A percentile compares a stretch with the other conserved stretches of the same genome.
phyloP scores from a whole-genome alignment of 768 basidiomycete species.

The Psilocybe cubensis region DNA sequence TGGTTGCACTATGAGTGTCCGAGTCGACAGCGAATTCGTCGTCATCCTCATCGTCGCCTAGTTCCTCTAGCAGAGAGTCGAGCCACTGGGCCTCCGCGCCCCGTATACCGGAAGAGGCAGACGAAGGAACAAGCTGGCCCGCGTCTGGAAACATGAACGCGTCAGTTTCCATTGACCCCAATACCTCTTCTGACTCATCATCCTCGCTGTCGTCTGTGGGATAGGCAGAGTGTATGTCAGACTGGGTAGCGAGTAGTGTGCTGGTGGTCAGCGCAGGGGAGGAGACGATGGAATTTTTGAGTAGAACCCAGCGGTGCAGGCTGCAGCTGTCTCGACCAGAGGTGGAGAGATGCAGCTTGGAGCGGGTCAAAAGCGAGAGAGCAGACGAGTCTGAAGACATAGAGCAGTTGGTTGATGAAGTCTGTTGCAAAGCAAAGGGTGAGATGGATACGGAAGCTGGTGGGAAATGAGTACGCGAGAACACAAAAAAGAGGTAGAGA shows the following conservation, averaged over 20 bases:
- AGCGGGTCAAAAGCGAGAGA: conserved; percentile 68
- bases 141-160: conserved; percentile 85
- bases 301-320: conserved; percentile 85
- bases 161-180: conserved; percentile 58
- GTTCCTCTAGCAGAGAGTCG: conserved; percentile 75
- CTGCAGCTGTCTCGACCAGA: conserved; percentile 68
- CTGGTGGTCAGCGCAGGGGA: conserved; percentile 45
- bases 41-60: conserved; percentile 74
- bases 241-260: conserved; percentile 30
- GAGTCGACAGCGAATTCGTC: conserved; percentile 51
- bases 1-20: conserved; percentile 48
- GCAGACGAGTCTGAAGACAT: conserved; percentile 55
- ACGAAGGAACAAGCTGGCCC: conserved; percentile 51
- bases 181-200: conserved; percentile 44
- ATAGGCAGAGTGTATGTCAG: conserved; percentile 26
- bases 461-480: conserved; percentile 15
- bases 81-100: conserved; percentile 81
- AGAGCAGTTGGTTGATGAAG: conserved; percentile 25
- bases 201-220: conserved; percentile 45
- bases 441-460: conserved; percentile 17
- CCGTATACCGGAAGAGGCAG: conserved; percentile 25
- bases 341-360: conserved; percentile 71
- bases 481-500: conserved; percentile 7
- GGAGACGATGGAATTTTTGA: conserved; percentile 80
- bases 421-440: conserved; percentile 14